phyloP scores from a whole-genome alignment of 768 basidiomycete genomes.

The Tricholoma saponaceum region DNA sequence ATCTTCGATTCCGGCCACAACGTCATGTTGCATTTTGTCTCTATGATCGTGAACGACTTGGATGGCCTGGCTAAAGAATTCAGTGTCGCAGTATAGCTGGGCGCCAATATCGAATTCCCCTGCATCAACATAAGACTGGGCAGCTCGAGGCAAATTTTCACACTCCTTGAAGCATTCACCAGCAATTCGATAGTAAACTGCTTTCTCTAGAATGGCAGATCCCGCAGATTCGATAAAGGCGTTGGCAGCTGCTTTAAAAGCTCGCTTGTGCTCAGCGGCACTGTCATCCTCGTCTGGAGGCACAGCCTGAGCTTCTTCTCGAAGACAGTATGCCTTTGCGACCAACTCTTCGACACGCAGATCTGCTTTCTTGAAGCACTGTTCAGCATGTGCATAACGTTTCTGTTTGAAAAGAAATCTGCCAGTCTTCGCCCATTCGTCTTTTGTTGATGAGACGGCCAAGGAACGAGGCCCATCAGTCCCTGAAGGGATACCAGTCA shows the following conservation, averaged over 20 bases:
- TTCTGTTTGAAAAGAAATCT: constrained; percentile 34
- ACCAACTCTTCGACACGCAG: constrained; percentile 38
- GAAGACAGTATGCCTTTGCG: constrained; percentile 49
- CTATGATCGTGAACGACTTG: constrained; percentile 35
- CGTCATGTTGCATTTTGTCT: constrained; percentile 22
- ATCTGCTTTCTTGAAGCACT: constrained; percentile 48
- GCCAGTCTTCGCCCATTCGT: constrained; percentile 34
- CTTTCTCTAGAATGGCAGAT: constrained; percentile 23
- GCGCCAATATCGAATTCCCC: constrained; percentile 41
- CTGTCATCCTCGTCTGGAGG: constrained; percentile 10
- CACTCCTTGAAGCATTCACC: constrained; percentile 44
- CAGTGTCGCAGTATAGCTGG: constrained; percentile 43
- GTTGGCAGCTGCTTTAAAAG: constrained; percentile 42
- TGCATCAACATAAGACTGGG: constrained; percentile 36
- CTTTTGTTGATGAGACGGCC: constrained; percentile 45
- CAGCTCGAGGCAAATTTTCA: constrained; percentile 38
- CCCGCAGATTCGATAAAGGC: constrained; percentile 43
- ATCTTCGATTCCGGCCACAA: constrained; percentile 33
- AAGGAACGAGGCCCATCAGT: constrained; percentile 45
- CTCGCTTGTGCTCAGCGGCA: constrained; percentile 17
- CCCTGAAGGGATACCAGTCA: constrained; percentile 39
- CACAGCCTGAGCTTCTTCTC: constrained; percentile 43
- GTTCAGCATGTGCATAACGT: constrained; percentile 48
- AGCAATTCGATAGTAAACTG: constrained; percentile 37
- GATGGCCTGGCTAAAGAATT: constrained; percentile 51